Evolutionary conservation across 2,329 filamentous ascomycete species (phyloP), one percentile per base, ranked within the genome.

Genomic region (Hirsutella rhossiliensis): DNA sequence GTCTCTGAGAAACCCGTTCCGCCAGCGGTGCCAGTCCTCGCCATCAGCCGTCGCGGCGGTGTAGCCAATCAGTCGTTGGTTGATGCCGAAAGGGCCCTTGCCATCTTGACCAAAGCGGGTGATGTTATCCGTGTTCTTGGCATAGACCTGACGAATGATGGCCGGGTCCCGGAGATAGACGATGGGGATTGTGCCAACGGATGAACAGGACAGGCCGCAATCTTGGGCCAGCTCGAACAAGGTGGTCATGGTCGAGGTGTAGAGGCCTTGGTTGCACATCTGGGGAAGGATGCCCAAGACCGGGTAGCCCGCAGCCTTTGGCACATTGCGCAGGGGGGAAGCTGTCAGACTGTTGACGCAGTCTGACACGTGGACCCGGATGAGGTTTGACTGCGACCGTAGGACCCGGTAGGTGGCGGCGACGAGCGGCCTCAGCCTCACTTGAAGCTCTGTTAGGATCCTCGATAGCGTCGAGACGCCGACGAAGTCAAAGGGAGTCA

Each of bases 11-110:
- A 45, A 42, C 5, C 44, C 44, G 12, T 43, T 42, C 8, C 44
- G 40, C 44, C 40, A 45, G 29, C 44, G 44, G 20, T 43, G 40
- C 44, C 44, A 45, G 40, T 40, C 30, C 18, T 43, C 17, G 17
- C 44, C 44, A n/a, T 45, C 36, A 12, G 44, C 44, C 4, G 44
- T 42, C 5, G 40, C 40, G 40, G 40, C 44, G 18, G 40, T 45
- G 29, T 27, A 20, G n/a, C 44, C 44, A 9, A 36, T 42, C 15
- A 45, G 23, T 2, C 44, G 34, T 3, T 42, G 36, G 32, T 34
- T 42, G 8, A 45, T 45, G 12, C 36, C 29, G 23, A 45, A 45
- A 3, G 44, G 44, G 0, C 44, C 44, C 8, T 36, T 40, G n/a
- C 44, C 44, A 5, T 45, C 40, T 6, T 27, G 20, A 13, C 29